Evolutionary conservation across 768 basidiomycete species (phyloP).

Genomic region (Pleurotus giganteus): DNA sequence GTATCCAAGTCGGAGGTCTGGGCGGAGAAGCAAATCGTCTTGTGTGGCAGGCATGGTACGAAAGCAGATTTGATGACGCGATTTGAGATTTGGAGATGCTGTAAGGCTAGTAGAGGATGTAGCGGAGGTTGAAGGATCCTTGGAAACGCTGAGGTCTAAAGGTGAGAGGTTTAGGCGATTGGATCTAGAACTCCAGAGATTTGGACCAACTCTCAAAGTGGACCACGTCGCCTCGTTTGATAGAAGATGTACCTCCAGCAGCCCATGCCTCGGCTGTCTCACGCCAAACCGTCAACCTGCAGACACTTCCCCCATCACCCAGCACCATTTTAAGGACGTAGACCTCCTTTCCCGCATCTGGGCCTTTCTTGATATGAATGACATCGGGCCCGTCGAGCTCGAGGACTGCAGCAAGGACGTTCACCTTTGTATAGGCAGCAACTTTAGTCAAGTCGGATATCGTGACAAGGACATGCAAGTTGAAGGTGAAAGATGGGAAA

Average conservation of each 20-base stretch:
- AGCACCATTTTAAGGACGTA: constrained; percentile 68
- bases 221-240: constrained; percentile 72
- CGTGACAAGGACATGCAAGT: constrained; percentile 54
- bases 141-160: constrained; percentile 52
- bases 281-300: constrained; percentile 78
- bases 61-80: constrained; percentile 68
- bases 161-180: constrained; percentile 7
- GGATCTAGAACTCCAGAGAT: constrained; percentile 5
- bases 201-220: constrained; percentile 60
- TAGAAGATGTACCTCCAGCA: constrained; percentile 32
- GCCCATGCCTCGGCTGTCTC: constrained; percentile 76
- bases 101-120: constrained; percentile 36
- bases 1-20: constrained; percentile 68
- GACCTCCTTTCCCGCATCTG: constrained; percentile 68
- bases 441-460: constrained; percentile 39
- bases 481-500: constrained; percentile 77
- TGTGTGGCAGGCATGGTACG: constrained; percentile 68
- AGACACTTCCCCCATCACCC: constrained; percentile 65
- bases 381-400: constrained; percentile 78
- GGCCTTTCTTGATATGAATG: constrained; percentile 65
- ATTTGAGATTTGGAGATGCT: constrained; percentile 67
- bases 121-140: constrained; percentile 41
- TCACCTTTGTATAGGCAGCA: constrained; percentile 45
- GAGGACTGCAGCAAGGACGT: constrained; percentile 61
- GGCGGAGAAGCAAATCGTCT: constrained; percentile 59